Base-by-base conservation (phyloP, 208 protist species). In the Leishmania mexicana region DNA sequence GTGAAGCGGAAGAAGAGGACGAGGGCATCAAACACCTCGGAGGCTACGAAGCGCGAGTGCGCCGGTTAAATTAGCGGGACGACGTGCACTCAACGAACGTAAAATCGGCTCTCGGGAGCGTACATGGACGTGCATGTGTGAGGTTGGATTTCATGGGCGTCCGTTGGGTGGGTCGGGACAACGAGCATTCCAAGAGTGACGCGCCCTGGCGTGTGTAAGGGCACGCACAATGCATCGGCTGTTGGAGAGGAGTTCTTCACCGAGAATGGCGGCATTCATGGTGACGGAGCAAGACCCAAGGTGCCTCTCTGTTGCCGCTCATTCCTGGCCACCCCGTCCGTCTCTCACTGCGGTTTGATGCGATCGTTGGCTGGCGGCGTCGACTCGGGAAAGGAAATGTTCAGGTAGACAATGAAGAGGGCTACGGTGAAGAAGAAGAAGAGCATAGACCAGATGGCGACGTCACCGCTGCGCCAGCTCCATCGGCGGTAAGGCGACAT, bases 401-500 rank as follows among this genome's bases (percentile, higher is more conserved):
- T 90, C 35, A 71, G 75, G 21, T 42, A 80, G 21, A 88, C 78
- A 5, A 88, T 81, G 21, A 77, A 78, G 53, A 88, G 49, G 8
- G 84, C 75, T 51, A 88, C 8, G 2, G 73, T 15, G 40, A 88
- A 85, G 81, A 90, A 79, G 70, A 87, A 85, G 68, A 76, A 60
- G 60, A 90, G 70, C 70, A 90, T 47, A 5, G 68, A 57, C 82
- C 83, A 90, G 47, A 87, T 84, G 31, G 84, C 83, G 35, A 90
- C 77, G 73, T 85, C 82, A 42, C 83, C 84, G 47, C 84, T 76
- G 65, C 81, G 76, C 79, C 76, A 87, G 45, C 65, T 78, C 79
- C 79, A 83, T 11, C 13, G 58, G 8, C 84, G 84, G 49, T 64
- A 40, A 67, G 79, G 31, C 6, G 53, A 40, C 80, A 79, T 83